Evolutionary conservation across 73 alveolate species (phyloP).

Genomic region (Tetrahymena elliotti): DNA sequence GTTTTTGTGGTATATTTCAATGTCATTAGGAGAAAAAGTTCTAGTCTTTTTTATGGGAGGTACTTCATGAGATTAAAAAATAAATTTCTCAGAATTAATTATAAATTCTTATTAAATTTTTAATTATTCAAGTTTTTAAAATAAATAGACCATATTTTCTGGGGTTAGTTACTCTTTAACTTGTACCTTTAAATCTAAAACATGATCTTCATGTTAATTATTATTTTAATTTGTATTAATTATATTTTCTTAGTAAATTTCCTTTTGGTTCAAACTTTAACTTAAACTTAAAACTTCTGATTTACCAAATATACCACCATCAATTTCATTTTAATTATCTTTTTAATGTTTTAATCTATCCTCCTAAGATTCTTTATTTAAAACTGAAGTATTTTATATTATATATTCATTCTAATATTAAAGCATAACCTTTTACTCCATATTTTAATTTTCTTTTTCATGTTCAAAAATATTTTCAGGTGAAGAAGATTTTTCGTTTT

Average conservation of each 20-base stretch:
- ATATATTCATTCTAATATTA: too few relatives aligned
- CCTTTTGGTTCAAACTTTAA: neutral
- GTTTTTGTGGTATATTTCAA: neutral
- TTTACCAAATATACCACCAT: too few relatives aligned
- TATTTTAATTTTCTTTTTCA: neutral
- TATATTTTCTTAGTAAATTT: neutral
- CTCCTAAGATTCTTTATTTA: neutral
- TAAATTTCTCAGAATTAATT: neutral
- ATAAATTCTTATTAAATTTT: neutral
- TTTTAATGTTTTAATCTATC: too few relatives aligned
- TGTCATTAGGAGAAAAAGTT: neutral
- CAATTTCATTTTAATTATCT: too few relatives aligned
- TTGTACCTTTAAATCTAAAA: neutral
- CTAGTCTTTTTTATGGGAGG: neutral
- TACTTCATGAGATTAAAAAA: neutral
- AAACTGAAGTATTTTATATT: neutral
- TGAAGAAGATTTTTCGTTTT: neutral
- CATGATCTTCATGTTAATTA: neutral
- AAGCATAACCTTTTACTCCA: neutral
- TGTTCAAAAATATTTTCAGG: neutral
- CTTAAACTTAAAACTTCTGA: neutral
- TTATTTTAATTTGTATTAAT: neutral
- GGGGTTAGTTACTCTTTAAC: neutral
- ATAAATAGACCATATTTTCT: neutral
- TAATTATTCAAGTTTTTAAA: neutral